Evolutionary conservation across 2,329 filamentous ascomycete species (phyloP), one percentile per base, ranked within the genome.

Genomic region (Thyridium curvatum): DNA sequence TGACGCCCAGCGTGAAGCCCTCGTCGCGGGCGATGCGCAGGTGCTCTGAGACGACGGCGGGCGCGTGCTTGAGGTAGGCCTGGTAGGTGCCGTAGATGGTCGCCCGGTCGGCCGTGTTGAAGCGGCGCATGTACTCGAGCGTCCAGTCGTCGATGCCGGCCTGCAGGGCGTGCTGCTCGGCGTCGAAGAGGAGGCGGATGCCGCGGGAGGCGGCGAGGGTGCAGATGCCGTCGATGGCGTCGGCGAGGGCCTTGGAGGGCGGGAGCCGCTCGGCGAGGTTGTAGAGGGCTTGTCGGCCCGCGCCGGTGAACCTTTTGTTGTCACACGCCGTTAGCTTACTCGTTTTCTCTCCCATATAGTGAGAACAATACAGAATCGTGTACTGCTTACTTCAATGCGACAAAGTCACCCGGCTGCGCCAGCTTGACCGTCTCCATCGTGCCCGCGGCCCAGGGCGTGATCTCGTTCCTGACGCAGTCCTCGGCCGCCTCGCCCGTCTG

Each of bases 61-160:
- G 75, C 1, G 73, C 72, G 12, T 68, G 67, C 60, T 86, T 86
- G 36, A 86, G 72, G 59, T 89, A 90, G 2, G 82, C 81, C 59
- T 89, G 85, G 59, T 89, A 89, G 1, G 84, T 88, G 45, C 81
- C 81, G 63, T 90, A 94, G 40, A 96, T 72, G 38, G 90, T 74
- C 4, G 85, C 82, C 39, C 72, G 69, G 26, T 74, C 74, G 2
- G 60, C 52, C 0, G 67, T 74, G 65, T 94, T 94, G 68, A 86
- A 90, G 55, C 76, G 79, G 50, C 77, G 75, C 68, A 89, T 86
- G 49, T 88, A 83, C n/a, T 73, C 64, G 36, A 93, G 61, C 5
- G 82, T 86, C 84, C 88, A 91, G 49, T 78, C 74, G 56, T 93
- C 83, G 44, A 94, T 91, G 8, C 87, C 87, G 6, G 74, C 66